Conservation (phyloP, 2,329 filamentous ascomycete species). For the Hyphodiscus sp. region DNA sequence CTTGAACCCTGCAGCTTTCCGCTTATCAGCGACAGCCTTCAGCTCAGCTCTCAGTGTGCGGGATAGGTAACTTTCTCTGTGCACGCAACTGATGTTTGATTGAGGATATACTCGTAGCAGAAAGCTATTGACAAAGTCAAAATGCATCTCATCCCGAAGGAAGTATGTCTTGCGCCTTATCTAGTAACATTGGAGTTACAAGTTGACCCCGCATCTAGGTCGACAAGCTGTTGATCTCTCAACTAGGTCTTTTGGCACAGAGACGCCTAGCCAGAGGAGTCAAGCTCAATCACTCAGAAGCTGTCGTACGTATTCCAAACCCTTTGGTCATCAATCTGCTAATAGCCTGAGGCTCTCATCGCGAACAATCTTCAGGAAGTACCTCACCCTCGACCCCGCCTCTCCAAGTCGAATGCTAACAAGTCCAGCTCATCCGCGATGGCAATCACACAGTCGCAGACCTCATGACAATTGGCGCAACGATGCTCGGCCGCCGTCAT, state of each 20-base stretch:
- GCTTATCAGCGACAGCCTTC: background rate
- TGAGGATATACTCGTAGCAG: background rate
- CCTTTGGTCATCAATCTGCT: conserved; percentile 3
- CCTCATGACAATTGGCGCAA: conserved; percentile 85
- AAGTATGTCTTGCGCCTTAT: conserved; percentile 32
- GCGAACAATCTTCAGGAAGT: conserved; percentile 85
- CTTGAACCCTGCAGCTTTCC: background rate
- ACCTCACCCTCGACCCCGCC: conserved; percentile 15
- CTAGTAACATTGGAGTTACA: background rate
- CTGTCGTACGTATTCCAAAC: conserved; percentile 50
- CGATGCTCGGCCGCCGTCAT: conserved; percentile 89
- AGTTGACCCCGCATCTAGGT: conserved; percentile 48
- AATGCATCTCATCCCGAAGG: conserved; percentile 45
- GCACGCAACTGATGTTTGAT: conserved; percentile 1
- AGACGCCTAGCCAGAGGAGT: conserved; percentile 81
- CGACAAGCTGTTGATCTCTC: conserved; percentile 91
- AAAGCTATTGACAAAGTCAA: conserved; percentile 2
- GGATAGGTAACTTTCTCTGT: background rate
- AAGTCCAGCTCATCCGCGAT: conserved; percentile 76
- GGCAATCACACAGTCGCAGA: conserved; percentile 86
- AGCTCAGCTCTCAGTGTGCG: background rate
- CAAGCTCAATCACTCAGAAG: conserved; percentile 84
- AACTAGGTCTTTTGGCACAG: conserved; percentile 83
- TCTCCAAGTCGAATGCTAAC: conserved; percentile 9
- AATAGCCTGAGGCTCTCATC: conserved; percentile 59